These are phyloP conservation scores for Pulveroboletus sp. DNA, from an alignment of 768 basidiomycete genomes.

Conservation along the genomic window DNA sequence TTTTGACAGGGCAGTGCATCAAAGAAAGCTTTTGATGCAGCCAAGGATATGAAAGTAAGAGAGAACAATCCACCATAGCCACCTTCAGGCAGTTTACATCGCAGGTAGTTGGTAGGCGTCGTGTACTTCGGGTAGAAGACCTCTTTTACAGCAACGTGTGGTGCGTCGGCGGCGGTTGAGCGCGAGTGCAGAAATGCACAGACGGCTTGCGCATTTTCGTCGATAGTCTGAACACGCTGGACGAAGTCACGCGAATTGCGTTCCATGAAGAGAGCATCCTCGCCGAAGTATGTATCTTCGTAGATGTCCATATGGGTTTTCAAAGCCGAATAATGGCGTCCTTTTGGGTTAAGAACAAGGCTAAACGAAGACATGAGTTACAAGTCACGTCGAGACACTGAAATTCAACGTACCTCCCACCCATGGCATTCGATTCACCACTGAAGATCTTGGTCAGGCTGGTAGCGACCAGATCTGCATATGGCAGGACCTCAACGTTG, in stretches of 20 bases:
- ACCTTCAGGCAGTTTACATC: conserved; percentile 51
- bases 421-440: conserved; percentile 94
- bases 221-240: conserved; percentile 68
- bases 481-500: conserved; percentile 86
- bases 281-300: conserved; percentile 84
- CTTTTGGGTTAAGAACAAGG: conserved; percentile 80
- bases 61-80: conserved; percentile 89
- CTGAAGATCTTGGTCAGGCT: conserved; percentile 95
- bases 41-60: conserved; percentile 68
- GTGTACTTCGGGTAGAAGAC: conserved; percentile 89
- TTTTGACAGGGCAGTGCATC: conserved; percentile 81
- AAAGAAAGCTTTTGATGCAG: conserved; percentile 76
- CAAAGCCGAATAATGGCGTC: conserved; percentile 63
- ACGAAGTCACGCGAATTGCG: conserved; percentile 94
- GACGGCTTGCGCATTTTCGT: conserved; percentile 75
- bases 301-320: conserved; percentile 59
- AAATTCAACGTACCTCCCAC: conserved; percentile 69
- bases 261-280: conserved; percentile 96
- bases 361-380: conserved; percentile 38
- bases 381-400: background rate
- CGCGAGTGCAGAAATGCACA: conserved; percentile 73
- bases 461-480: conserved; percentile 85
- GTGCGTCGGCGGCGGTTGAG: conserved; percentile 40
- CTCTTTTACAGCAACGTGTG: conserved; percentile 58
- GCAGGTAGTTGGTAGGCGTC: conserved; percentile 66